Evolutionary conservation across 2,329 filamentous ascomycete genomes (phyloP).

Genomic region (Apiospora arundinis): DNA sequence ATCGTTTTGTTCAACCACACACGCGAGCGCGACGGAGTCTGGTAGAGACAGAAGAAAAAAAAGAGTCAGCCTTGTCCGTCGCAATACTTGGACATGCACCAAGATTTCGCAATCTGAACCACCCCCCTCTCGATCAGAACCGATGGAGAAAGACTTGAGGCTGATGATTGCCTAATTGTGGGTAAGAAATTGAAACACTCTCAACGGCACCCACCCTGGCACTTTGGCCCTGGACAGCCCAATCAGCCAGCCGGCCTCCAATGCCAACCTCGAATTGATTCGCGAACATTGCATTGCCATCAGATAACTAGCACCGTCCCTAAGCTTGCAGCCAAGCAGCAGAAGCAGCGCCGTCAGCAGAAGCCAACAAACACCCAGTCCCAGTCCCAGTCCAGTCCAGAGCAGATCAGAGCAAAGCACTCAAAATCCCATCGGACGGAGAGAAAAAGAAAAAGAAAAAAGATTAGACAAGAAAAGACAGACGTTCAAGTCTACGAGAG

Average conservation of each 20-base stretch:
- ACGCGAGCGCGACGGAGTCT: slow-evolving; percentile 1
- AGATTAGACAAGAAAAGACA: slow-evolving; percentile 5
- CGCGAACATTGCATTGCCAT: background rate
- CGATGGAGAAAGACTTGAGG: slow-evolving; percentile 12
- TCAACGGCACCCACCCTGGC: slow-evolving; percentile 16
- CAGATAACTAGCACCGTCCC: slow-evolving; percentile 17
- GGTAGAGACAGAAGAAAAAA: background rate
- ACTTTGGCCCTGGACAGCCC: background rate
- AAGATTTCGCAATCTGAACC: slow-evolving; percentile 17
- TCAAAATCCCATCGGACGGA: background rate
- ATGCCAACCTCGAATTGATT: slow-evolving; percentile 11
- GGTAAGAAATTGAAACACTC: slow-evolving; percentile 18
- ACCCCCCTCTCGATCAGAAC: background rate
- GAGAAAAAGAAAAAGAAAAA: background rate
- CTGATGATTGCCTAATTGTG: slow-evolving; percentile 19
- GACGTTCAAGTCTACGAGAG: no score
- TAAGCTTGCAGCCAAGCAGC: slow-evolving; percentile 8
- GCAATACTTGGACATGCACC: slow-evolving; percentile 7
- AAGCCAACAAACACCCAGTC: background rate
- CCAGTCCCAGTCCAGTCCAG: background rate
- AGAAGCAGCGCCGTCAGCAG: background rate
- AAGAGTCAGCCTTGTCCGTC: slow-evolving; percentile 4
- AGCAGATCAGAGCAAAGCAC: background rate
- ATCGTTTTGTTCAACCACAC: slow-evolving; percentile 11
- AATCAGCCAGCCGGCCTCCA: slow-evolving; percentile 16